Conservation (phyloP, 345 rosid species). For the Isatis tinctoria region DNA sequence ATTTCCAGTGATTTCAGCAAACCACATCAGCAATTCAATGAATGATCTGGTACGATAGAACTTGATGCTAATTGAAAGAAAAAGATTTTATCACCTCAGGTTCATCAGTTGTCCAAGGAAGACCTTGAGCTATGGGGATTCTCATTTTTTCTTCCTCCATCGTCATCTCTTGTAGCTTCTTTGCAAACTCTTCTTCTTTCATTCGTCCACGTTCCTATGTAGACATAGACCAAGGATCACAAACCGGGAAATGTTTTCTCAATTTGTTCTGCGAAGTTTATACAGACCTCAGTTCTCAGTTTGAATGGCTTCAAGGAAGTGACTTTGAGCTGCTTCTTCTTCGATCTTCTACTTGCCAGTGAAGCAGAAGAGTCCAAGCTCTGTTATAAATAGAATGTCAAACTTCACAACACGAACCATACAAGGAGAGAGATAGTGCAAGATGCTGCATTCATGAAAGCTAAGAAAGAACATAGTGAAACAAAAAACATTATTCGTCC, state of each 20-base stretch:
- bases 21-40: not conserved
- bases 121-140: conserved; percentile 86
- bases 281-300: conserved; percentile 78
- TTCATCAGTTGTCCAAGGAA: conserved; percentile 95
- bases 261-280: not conserved
- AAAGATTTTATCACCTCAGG: conserved; percentile 59
- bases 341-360: conserved; percentile 55
- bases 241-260: not conserved
- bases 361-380: conserved; percentile 68
- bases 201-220: conserved; percentile 72
- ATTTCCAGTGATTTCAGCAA: not conserved
- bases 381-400: conserved; percentile 34
- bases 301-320: conserved; percentile 71
- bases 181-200: conserved; percentile 81
- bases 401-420: not conserved
- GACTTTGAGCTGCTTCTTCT: conserved; percentile 54
- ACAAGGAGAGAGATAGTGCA: not conserved
- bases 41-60: not conserved
- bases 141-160: conserved; percentile 61
- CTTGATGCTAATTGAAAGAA: not conserved
- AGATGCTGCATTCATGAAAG: not conserved
- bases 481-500: not conserved
- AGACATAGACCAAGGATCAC: conserved; percentile 4
- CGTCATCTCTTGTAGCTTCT: conserved; percentile 71
- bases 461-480: too few species aligned